Evolutionary conservation across 2,329 filamentous ascomycete genomes (phyloP).

Genomic region (Rasamsonia emersonii): DNA sequence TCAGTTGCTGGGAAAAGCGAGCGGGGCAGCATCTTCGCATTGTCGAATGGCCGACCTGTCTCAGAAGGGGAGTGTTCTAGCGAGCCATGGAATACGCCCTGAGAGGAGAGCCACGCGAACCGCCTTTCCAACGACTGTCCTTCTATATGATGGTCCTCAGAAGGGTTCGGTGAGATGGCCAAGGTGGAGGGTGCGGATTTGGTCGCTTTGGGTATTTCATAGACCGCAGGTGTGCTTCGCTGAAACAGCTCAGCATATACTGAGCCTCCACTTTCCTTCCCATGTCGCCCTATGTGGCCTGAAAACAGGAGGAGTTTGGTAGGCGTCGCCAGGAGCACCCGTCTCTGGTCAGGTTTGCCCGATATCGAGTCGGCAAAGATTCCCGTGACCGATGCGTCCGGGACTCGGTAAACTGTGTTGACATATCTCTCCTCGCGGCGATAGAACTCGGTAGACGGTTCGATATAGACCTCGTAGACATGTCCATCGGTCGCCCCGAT

Average conservation of each 20-base stretch:
- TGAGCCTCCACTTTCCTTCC: constrained; percentile 69
- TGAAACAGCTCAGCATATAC: constrained; percentile 87
- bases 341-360: constrained; percentile 60
- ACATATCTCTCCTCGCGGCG: constrained; percentile 89
- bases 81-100: constrained; percentile 82
- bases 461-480: constrained; percentile 90
- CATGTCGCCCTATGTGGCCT: constrained; percentile 64
- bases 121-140: constrained; percentile 40
- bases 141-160: constrained; percentile 51
- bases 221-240: constrained; percentile 65
- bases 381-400: constrained; percentile 76
- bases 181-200: constrained; percentile 56
- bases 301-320: constrained; percentile 71
- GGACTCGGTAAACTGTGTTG: constrained; percentile 71
- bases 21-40: constrained; percentile 67
- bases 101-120: constrained; percentile 84
- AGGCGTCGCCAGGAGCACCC: constrained; percentile 73
- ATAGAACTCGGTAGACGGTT: constrained; percentile 91
- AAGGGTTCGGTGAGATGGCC: constrained; percentile 65
- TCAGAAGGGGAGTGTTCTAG: constrained; percentile 60
- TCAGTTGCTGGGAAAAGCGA: constrained; percentile 65
- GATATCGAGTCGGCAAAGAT: constrained; percentile 71
- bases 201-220: constrained; percentile 60
- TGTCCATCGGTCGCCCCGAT: constrained; percentile 88
- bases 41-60: constrained; percentile 65